These are phyloP conservation scores for Irpex rosettiformis DNA, from an alignment of 1,284 basidiomycete species.

Conservation along the genomic window DNA sequence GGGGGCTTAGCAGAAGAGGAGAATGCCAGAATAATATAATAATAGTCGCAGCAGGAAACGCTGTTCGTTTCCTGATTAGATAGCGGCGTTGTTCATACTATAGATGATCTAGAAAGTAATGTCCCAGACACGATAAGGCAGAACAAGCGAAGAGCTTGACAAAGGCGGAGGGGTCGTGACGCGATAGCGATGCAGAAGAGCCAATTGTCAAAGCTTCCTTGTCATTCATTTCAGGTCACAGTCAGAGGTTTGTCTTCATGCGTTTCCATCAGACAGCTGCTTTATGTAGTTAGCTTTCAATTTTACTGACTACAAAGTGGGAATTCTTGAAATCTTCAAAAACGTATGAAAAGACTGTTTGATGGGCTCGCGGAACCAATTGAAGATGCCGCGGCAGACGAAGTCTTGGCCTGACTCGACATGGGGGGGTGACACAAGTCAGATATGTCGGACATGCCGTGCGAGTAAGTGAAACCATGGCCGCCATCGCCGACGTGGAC, in stretches of 20 bases:
- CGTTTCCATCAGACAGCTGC: not conserved
- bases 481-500: not conserved
- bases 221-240: no score
- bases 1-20: not conserved
- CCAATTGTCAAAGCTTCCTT: not conserved
- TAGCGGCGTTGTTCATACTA: not conserved
- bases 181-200: not conserved
- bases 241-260: not conserved
- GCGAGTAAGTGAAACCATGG: not conserved
- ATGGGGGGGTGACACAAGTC: not conserved
- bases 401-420: not conserved
- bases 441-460: not conserved
- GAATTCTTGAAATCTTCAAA: no score
- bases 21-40: not conserved
- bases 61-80: not conserved
- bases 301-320: no score
- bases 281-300: not conserved
- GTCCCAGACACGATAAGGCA: not conserved
- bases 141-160: not conserved
- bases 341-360: no score
- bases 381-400: not conserved
- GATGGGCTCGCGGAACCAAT: no score
- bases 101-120: not conserved
- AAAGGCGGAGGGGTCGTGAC: not conserved
- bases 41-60: not conserved